Evolutionary conservation across 2,329 filamentous ascomycete genomes (phyloP).

Genomic region (Ophiocordyceps camponoti-floridani): DNA sequence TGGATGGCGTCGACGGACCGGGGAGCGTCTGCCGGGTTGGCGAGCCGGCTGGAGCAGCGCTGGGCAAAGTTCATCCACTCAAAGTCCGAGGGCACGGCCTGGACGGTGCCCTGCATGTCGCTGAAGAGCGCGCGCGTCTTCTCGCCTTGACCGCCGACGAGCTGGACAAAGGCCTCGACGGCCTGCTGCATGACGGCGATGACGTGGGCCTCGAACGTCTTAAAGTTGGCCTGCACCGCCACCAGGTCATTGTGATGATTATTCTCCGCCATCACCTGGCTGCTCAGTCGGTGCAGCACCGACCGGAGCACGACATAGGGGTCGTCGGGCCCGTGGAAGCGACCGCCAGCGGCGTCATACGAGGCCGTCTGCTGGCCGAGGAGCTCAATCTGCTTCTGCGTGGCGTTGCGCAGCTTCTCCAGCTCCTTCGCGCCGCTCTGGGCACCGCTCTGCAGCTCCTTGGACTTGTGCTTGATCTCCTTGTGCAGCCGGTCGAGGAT

Average conservation of each 20-base stretch:
- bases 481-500: conserved; percentile 81
- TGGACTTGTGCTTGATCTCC: conserved; percentile 92
- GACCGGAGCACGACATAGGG: conserved; percentile 77
- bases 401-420: conserved; percentile 68
- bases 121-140: conserved; percentile 64
- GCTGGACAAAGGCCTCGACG: conserved; percentile 67
- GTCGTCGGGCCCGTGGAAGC: conserved; percentile 55
- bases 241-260: conserved; percentile 86
- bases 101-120: conserved; percentile 62
- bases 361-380: conserved; percentile 71
- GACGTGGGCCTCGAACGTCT: conserved; percentile 73
- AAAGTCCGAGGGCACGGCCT: conserved; percentile 66
- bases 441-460: conserved; percentile 69
- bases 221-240: conserved; percentile 78
- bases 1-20: conserved; percentile 55
- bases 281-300: conserved; percentile 68
- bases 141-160: conserved; percentile 65
- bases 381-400: conserved; percentile 92
- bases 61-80: conserved; percentile 79
- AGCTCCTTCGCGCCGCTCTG: conserved; percentile 78
- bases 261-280: conserved; percentile 89
- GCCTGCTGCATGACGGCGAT: conserved; percentile 67
- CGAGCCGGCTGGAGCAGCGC: conserved; percentile 53
- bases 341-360: conserved; percentile 60
- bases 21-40: conserved; percentile 59